Evolutionary conservation across 371 early-diverging fungal genomes (phyloP).

Genomic region (Apophysomyces elegans): DNA sequence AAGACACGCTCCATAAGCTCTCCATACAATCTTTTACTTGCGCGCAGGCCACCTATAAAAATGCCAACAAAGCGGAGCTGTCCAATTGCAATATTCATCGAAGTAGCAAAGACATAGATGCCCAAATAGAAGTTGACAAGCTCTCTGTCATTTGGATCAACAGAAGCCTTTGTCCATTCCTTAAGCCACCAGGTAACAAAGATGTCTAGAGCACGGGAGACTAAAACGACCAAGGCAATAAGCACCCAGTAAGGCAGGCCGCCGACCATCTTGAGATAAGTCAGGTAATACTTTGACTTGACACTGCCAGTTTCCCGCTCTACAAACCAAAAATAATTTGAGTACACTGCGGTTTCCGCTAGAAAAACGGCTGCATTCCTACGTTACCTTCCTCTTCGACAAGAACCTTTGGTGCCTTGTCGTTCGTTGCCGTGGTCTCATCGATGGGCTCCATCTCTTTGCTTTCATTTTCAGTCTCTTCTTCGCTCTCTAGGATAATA

Average conservation of each 20-base stretch:
- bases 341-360: background rate
- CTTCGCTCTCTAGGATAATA: conserved; percentile 36
- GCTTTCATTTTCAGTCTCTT: background rate
- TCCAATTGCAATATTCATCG: background rate
- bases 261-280: background rate
- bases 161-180: background rate
- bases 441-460: conserved; percentile 11
- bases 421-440: conserved; percentile 12
- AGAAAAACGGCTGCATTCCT: too few species aligned
- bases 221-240: background rate
- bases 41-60: background rate
- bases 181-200: conserved; percentile 6
- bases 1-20: conserved; percentile 1
- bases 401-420: conserved; percentile 21
- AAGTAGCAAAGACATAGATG: background rate
- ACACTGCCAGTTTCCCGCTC: background rate
- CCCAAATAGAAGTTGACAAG: background rate
- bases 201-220: background rate
- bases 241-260: background rate
- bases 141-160: background rate
- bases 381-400: conserved; percentile 27
- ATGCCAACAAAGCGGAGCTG: background rate
- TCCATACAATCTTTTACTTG: background rate
- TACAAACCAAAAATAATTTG: background rate
- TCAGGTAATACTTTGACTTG: background rate